Evolutionary conservation across 192 early-diverging fungal species (phyloP), one percentile per base, ranked within the genome.

Genomic region (Backusella sp.): DNA sequence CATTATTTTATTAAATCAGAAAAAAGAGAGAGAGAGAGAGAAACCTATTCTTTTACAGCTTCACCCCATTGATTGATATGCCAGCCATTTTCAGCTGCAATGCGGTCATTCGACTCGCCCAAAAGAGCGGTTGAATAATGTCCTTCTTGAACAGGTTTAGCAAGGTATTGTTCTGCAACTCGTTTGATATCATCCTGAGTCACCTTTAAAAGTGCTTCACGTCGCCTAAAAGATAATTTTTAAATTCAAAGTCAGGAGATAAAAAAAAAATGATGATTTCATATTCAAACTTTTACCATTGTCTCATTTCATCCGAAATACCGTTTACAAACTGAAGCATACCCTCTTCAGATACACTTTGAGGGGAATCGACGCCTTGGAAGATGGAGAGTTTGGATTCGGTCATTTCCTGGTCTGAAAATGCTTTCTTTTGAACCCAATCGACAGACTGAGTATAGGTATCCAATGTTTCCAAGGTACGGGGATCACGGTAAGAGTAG

Each of bases 351-450:
- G 90, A 86, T 0, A 93, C 95, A 72, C 92, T 93, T 21, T 95
- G 75, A 8, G 97, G 97, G 1, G 89, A 75, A 84, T 99, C 96
- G 41, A 97, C 77, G n/a, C 86, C 77, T 62, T 94, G 91, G 85
- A 99, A 95, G 30, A 96, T 85, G 3, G 94, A 93, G 32, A 99
- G 76, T 80, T 99, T 99, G 23, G 96, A 95, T 83, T 98, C 96
- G 36, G 87, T 89, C 84, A 98, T 78, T 79, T 98, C 94, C 76
- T 86, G 83, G 15, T 86, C 86, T 9, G 79, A 80, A 69, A 89
- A 85, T 21, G 80, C 80, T 19, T 83, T 80, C 74, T 90, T 74
- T 6, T 76, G 41, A 0, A 91, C 88, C 95, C 96, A 97, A 26
- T 89, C 83, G 12, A 93, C 77, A 3, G 90, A 87, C 21, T 83